Evolutionary conservation across 2,329 filamentous ascomycete species (phyloP).

Genomic region (Fusarium sp.): DNA sequence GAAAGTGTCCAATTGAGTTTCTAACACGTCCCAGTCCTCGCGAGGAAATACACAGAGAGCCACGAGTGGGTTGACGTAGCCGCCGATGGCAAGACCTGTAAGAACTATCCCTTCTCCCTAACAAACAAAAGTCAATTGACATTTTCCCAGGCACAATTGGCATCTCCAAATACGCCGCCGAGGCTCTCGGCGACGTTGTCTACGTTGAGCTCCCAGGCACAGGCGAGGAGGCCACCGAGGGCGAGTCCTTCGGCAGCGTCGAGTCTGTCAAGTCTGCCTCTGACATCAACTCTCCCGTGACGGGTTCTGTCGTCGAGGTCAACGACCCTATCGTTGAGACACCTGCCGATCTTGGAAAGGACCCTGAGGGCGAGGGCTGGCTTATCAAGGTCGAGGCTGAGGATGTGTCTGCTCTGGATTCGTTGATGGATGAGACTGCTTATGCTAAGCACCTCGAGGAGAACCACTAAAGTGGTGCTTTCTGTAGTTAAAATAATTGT

Average conservation of each 20-base stretch:
- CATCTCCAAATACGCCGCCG: slow-evolving; percentile 86
- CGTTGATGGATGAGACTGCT: slow-evolving; percentile 77
- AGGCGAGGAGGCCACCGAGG: slow-evolving; percentile 73
- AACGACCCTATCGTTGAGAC: slow-evolving; percentile 63
- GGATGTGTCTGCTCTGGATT: slow-evolving; percentile 68
- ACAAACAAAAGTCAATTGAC: not conserved
- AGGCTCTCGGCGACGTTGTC: slow-evolving; percentile 89
- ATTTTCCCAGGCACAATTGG: slow-evolving; percentile 72
- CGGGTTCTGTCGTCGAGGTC: slow-evolving; percentile 76
- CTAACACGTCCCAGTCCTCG: slow-evolving; percentile 31
- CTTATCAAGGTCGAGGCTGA: slow-evolving; percentile 81
- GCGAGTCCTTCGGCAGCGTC: slow-evolving; percentile 87
- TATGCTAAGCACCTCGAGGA: slow-evolving; percentile 61
- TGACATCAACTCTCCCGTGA: slow-evolving; percentile 86
- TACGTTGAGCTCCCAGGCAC: slow-evolving; percentile 85
- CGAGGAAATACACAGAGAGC: slow-evolving; percentile 79
- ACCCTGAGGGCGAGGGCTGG: slow-evolving; percentile 84
- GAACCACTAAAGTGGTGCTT: slow-evolving; percentile 17
- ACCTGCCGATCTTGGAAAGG: slow-evolving; percentile 70
- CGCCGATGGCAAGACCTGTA: slow-evolving; percentile 69
- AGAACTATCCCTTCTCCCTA: not conserved
- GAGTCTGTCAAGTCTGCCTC: slow-evolving; percentile 94
- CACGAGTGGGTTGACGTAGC: slow-evolving; percentile 92
- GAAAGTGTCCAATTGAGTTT: not conserved
- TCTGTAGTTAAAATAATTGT: slow-evolving; percentile 26